Evolutionary conservation across 345 rosid species (phyloP).

Genomic region (Eucalyptus cloeziana): DNA sequence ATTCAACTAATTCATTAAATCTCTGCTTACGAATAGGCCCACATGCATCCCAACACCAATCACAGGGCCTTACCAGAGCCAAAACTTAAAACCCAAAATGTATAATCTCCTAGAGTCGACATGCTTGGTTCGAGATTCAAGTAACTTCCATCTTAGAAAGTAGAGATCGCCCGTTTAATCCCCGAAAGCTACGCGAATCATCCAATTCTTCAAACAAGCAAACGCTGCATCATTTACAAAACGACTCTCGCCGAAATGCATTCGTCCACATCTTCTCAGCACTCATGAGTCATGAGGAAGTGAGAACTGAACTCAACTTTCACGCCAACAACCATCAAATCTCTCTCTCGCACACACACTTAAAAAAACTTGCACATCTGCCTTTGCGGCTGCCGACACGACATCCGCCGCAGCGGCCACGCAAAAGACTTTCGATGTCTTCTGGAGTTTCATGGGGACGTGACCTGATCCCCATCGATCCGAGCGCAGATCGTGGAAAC

Average conservation of each 20-base stretch:
- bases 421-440: background rate
- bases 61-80: rapidly evolving
- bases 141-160: background rate
- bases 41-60: background rate
- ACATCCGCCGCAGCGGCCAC: background rate
- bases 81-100: background rate
- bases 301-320: background rate
- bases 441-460: background rate
- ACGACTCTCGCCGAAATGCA: background rate
- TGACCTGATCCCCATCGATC: background rate
- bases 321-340: background rate
- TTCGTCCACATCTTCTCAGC: background rate
- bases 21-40: background rate
- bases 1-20: background rate
- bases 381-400: background rate
- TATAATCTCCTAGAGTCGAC: background rate
- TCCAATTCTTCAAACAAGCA: background rate
- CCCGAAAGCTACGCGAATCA: background rate
- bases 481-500: background rate
- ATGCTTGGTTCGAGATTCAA: background rate
- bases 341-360: background rate
- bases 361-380: background rate
- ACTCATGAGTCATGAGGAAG: background rate
- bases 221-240: background rate
- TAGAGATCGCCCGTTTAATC: background rate